phyloP scores from a whole-genome alignment of 805 yeast genomes.

The Brettanomyces anomalus region DNA sequence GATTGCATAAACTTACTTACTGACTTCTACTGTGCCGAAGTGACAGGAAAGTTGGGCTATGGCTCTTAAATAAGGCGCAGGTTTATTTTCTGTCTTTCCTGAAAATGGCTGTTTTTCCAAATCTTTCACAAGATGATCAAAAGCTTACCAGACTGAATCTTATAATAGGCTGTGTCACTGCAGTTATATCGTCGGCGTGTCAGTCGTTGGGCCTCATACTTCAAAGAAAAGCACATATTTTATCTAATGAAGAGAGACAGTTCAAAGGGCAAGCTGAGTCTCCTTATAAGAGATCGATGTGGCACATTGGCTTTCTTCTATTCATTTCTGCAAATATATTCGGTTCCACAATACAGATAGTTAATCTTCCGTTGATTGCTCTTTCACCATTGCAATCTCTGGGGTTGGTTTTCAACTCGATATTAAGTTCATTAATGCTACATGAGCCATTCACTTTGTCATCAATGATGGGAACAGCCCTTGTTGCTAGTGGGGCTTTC shows the following conservation, averaged over 20 bases:
- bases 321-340: slow-evolving; percentile 67
- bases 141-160: slow-evolving; percentile 18
- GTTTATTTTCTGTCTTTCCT: no score
- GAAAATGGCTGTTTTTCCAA: no score
- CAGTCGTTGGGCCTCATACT: slow-evolving; percentile 78
- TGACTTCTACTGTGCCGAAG: no score
- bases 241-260: slow-evolving; percentile 19
- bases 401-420: slow-evolving; percentile 80
- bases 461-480: slow-evolving; percentile 54
- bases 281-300: slow-evolving; percentile 43
- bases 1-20: no score
- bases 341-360: slow-evolving; percentile 77
- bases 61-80: no score
- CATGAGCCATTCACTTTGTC: slow-evolving; percentile 55
- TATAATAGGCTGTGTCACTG: slow-evolving; percentile 56
- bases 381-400: slow-evolving; percentile 78
- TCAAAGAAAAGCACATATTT: slow-evolving; percentile 68
- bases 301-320: slow-evolving; percentile 67
- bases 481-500: slow-evolving; percentile 68
- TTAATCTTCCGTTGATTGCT: slow-evolving; percentile 73
- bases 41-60: no score
- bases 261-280: slow-evolving; percentile 10
- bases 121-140: no score
- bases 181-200: slow-evolving; percentile 64
- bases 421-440: slow-evolving; percentile 59